Base-by-base conservation (phyloP, 2,329 filamentous ascomycete species). In the Colletotrichum sojae region DNA sequence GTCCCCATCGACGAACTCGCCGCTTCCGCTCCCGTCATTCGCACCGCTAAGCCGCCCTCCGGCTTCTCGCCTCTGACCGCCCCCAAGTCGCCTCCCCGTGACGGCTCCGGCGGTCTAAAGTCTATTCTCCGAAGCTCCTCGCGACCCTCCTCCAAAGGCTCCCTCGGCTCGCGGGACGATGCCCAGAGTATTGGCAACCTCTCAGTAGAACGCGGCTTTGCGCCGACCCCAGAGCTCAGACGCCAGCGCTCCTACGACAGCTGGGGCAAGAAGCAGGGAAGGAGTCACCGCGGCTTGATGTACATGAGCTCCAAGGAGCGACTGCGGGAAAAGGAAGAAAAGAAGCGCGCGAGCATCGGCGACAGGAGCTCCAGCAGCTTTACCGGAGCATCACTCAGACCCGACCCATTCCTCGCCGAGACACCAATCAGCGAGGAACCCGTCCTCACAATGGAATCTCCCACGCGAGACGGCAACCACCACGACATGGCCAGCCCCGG, bases 31-130 rank as follows among this genome's bases (percentile, higher is more conserved):
- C 94, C 94, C 18, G 88, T 95, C 63, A 88, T 97, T 74, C 91
- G 92, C 72, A 97, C 95, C 39, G 89, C 94, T 39, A 95, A 95
- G 78, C 92, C 91, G 8, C 93, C 93, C 0, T 94, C 92, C 58
- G 93, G 92, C 62, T 89, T 90, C 74, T 94, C 92, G 27, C 82
- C 90, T 18, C 81, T 93, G 59, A 94, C 91, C n/a, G 88, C 90
- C 0, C 86, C 86, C 67, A 90, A 85, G 71, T 89, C 83, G 31
- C 83, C 85, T 20, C 80, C 81, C 61, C 84, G 83, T 69, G 87
- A 88, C 36, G 78, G 82, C 48, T 75, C 81, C 2, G 80, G 81
- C 49, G 87, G 88, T 13, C 76, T 93, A 51, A 88, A 86, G 74
- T 88, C 86, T 49, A 86, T 92, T 49, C 82, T 93, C 53, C 85